A percentile compares a stretch with the other conserved stretches of the same genome.
Conservation (phyloP, 352 stramenopile genomes). For the Salisapilia sapeloensis region DNA sequence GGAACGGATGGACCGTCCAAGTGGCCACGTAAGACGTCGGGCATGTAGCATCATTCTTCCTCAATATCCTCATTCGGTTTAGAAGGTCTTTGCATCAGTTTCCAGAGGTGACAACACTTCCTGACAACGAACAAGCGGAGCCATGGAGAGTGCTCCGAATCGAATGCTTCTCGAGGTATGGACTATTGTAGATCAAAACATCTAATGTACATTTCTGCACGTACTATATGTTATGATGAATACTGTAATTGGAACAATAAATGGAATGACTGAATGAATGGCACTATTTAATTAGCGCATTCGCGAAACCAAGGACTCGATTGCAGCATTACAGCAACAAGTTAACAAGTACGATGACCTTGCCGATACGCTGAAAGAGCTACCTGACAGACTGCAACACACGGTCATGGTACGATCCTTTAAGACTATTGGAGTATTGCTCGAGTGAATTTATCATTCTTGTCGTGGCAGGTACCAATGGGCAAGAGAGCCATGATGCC, state of each 20-base stretch:
- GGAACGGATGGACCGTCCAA: not conserved
- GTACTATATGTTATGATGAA: no score
- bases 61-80: not conserved
- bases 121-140: no score
- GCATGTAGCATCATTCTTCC: not conserved
- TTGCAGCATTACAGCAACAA: slow-evolving; percentile 24
- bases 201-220: no score
- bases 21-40: not conserved
- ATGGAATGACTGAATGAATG: no score
- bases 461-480: slow-evolving; percentile 36
- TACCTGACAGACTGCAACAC: slow-evolving; percentile 67
- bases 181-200: no score
- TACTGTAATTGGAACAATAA: no score
- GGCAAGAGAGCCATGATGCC: slow-evolving; percentile 72
- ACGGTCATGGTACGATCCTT: slow-evolving; percentile 38
- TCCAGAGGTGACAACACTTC: no score
- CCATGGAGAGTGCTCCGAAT: no score
- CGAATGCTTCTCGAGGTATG: no score
- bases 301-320: no score
- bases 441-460: not conserved
- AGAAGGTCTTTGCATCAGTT: no score
- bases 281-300: no score
- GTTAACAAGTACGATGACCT: slow-evolving; percentile 39
- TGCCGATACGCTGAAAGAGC: slow-evolving; percentile 25
- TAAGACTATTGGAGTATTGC: not conserved